A percentile compares a stretch with the other conserved stretches of the same genome.
These are phyloP conservation scores for Trichoderma aggressivum DNA, from an alignment of 2,329 filamentous ascomycete genomes.

Conservation along the genomic window DNA sequence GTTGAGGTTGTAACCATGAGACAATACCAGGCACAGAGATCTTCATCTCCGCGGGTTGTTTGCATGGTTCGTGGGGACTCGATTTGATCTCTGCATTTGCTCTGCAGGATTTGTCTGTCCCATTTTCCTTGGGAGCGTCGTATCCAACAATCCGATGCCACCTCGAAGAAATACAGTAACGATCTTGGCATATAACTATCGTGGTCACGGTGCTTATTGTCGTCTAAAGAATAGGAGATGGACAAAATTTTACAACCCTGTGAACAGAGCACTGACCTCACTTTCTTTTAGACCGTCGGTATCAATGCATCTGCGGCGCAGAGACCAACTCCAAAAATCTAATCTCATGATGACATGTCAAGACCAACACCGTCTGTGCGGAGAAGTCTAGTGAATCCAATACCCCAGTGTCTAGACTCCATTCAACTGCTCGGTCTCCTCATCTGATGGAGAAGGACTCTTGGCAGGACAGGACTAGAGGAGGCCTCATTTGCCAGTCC, in stretches of 20 bases:
- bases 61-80: neutral
- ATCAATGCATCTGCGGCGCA: neutral
- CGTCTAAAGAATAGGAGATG: neutral
- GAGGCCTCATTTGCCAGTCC: neutral
- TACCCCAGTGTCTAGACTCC: neutral
- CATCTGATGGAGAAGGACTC: neutral
- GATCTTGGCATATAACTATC: neutral
- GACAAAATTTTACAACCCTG: neutral
- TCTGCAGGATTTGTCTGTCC: neutral
- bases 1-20: neutral
- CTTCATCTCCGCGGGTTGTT: neutral
- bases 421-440: neutral
- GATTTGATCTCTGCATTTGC: neutral
- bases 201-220: neutral
- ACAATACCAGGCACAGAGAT: neutral
- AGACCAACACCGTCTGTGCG: neutral
- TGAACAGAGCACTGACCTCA: neutral
- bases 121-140: neutral
- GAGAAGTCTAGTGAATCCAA: neutral
- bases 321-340: neutral
- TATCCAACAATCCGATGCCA: neutral
- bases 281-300: neutral
- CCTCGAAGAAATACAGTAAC: neutral
- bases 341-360: neutral
- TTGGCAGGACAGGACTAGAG: neutral